These are phyloP conservation scores for Sporothrix schenckii DNA, from an alignment of 2,329 filamentous ascomycete species.

Conservation along the genomic window DNA sequence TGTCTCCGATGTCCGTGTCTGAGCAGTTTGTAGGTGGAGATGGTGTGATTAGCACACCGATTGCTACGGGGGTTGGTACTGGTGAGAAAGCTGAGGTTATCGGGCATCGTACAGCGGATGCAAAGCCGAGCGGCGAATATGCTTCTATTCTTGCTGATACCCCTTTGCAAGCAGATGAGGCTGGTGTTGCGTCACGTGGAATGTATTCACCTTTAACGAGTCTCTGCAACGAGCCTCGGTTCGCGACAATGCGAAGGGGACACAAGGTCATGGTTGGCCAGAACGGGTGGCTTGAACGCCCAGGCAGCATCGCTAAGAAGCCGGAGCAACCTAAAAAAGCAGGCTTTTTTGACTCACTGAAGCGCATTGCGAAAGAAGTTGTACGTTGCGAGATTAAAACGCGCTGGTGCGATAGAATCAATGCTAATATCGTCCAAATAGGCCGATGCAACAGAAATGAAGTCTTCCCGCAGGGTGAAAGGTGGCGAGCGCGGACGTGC, in stretches of 20 bases:
- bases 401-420: too few species aligned
- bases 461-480: slow-evolving; percentile 43
- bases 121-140: slow-evolving; percentile 5
- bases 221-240: slow-evolving; percentile 47
- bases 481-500: slow-evolving; percentile 40
- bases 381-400: slow-evolving; percentile 41
- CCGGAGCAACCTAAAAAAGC: slow-evolving; percentile 43
- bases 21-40: background rate
- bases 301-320: slow-evolving; percentile 39
- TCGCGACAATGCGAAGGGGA: slow-evolving; percentile 44
- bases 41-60: background rate
- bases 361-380: slow-evolving; percentile 59
- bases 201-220: slow-evolving; percentile 50
- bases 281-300: slow-evolving; percentile 60
- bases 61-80: background rate
- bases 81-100: background rate
- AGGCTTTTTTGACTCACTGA: slow-evolving; percentile 51
- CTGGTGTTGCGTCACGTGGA: slow-evolving; percentile 30
- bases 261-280: slow-evolving; percentile 59
- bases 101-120: background rate
- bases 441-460: slow-evolving; percentile 45
- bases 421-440: slow-evolving; percentile 31
- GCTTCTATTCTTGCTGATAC: background rate
- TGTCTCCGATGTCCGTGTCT: slow-evolving; percentile 30
- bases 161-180: background rate